A percentile compares a stretch with the other conserved stretches of the same genome.
Conservation (phyloP, 306 rosid genomes). For the Calophaca sinica region DNA sequence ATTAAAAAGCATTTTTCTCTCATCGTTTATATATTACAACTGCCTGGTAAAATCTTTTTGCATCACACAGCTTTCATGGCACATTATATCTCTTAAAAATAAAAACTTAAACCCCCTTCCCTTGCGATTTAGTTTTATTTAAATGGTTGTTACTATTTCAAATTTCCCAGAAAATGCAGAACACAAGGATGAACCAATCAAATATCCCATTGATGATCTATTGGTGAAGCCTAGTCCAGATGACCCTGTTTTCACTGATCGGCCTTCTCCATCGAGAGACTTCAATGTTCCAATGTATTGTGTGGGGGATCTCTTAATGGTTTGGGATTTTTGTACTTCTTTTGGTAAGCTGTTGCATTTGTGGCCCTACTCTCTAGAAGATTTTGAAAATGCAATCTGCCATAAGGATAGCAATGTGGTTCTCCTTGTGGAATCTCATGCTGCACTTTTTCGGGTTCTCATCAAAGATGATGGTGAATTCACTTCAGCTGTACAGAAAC, state of each 20-base stretch:
- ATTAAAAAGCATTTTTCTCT: slow-evolving; percentile 23
- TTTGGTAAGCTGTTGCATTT: slow-evolving; percentile 74
- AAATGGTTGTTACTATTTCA: slow-evolving; percentile 28
- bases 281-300: slow-evolving; percentile 76
- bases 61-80: neutral
- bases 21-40: slow-evolving; percentile 9
- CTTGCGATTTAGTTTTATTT: slow-evolving; percentile 38
- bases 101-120: neutral
- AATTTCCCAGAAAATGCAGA: slow-evolving; percentile 59
- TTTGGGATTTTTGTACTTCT: slow-evolving; percentile 90
- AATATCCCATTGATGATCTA: slow-evolving; percentile 94
- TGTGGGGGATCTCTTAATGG: slow-evolving; percentile 85
- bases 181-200: slow-evolving; percentile 60
- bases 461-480: slow-evolving; percentile 64
- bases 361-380: slow-evolving; percentile 83
- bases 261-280: slow-evolving; percentile 79
- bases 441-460: slow-evolving; percentile 83
- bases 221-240: slow-evolving; percentile 78
- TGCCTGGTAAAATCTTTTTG: slow-evolving; percentile 1
- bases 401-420: slow-evolving; percentile 76
- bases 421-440: slow-evolving; percentile 92
- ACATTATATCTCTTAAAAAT: slow-evolving; percentile 10
- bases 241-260: slow-evolving; percentile 78
- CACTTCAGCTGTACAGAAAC: slow-evolving; percentile 58
- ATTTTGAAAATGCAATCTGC: slow-evolving; percentile 85